A percentile compares a stretch with the other conserved stretches of the same genome.
Conservation (phyloP, 805 yeast species). For the Kuraishia ogatae region DNA sequence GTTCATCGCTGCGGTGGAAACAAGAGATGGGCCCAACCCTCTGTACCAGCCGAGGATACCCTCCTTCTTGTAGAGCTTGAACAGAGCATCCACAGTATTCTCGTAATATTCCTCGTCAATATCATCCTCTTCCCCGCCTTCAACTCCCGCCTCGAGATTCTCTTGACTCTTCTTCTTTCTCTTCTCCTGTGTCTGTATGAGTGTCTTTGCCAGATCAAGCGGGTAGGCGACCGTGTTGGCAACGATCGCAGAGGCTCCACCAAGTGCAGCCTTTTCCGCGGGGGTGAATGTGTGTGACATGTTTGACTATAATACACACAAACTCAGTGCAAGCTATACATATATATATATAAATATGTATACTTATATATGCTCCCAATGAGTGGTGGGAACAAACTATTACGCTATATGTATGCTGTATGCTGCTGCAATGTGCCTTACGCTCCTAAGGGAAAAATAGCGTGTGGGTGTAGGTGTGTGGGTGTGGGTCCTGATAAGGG, state of each 20-base stretch:
- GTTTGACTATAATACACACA: too few species aligned
- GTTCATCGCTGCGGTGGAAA: constrained; percentile 69
- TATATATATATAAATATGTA: too few species aligned
- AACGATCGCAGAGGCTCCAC: constrained; percentile 72
- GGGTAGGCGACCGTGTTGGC: constrained; percentile 81
- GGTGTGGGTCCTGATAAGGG: too few species aligned
- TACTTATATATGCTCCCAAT: too few species aligned
- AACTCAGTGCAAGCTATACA: too few species aligned
- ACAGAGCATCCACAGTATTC: constrained; percentile 54
- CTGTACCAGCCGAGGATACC: constrained; percentile 67
- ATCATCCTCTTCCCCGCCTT: constrained; percentile 3
- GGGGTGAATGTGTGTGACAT: constrained; percentile 31
- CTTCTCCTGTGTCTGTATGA: constrained; percentile 62
- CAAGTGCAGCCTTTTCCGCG: constrained; percentile 72
- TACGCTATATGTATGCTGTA: too few species aligned
- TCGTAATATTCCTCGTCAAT: constrained; percentile 30
- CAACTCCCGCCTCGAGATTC: constrained; percentile 1
- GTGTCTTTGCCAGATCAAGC: constrained; percentile 66
- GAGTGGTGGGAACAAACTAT: too few species aligned
- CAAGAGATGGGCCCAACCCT: constrained; percentile 58
- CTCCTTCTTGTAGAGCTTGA: constrained; percentile 44
- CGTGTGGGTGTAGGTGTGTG: too few species aligned
- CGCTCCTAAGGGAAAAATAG: too few species aligned
- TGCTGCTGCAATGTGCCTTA: too few species aligned
- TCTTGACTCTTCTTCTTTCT: constrained; percentile 27